These are phyloP conservation scores for Amylostereum chailletii DNA, from an alignment of 1,284 basidiomycete species.

Conservation along the genomic window DNA sequence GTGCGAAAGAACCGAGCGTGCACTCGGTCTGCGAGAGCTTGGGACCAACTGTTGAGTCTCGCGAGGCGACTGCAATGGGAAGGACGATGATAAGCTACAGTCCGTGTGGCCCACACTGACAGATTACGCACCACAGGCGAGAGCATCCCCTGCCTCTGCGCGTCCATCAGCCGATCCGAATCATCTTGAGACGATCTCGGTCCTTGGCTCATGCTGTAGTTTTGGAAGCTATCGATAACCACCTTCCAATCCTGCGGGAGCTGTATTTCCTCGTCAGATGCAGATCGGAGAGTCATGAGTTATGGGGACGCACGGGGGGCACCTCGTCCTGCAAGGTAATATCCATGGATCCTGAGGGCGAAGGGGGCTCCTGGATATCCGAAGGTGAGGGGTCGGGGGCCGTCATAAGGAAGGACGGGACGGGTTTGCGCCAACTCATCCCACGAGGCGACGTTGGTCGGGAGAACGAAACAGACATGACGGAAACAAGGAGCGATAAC, in stretches of 20 bases:
- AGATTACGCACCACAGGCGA: neutral
- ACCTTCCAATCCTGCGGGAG: slow-evolving; percentile 12
- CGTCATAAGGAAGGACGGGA: slow-evolving; percentile 12
- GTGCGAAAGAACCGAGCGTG: slow-evolving; percentile 1
- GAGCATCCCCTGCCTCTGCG: too few species aligned
- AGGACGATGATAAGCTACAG: neutral
- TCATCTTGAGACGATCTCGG: slow-evolving; percentile 4
- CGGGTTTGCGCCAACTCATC: slow-evolving; percentile 15
- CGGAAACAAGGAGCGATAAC: too few species aligned
- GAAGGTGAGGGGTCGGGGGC: slow-evolving; percentile 12
- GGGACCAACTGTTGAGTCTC: neutral
- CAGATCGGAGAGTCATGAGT: neutral
- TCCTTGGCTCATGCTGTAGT: neutral
- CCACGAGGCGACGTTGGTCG: slow-evolving; percentile 1
- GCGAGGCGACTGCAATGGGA: slow-evolving; percentile 1
- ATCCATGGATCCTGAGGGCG: neutral
- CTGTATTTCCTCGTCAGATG: slow-evolving; percentile 1
- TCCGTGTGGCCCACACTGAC: neutral
- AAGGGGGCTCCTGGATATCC: neutral
- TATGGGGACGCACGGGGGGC: slow-evolving; percentile 9
- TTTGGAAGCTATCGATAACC: slow-evolving; percentile 3
- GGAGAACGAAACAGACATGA: neutral
- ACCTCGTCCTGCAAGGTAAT: neutral
- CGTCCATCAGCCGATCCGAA: neutral
- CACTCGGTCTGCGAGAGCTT: neutral